phyloP scores from a whole-genome alignment of 805 yeast species.

The Candida wancherniae region DNA sequence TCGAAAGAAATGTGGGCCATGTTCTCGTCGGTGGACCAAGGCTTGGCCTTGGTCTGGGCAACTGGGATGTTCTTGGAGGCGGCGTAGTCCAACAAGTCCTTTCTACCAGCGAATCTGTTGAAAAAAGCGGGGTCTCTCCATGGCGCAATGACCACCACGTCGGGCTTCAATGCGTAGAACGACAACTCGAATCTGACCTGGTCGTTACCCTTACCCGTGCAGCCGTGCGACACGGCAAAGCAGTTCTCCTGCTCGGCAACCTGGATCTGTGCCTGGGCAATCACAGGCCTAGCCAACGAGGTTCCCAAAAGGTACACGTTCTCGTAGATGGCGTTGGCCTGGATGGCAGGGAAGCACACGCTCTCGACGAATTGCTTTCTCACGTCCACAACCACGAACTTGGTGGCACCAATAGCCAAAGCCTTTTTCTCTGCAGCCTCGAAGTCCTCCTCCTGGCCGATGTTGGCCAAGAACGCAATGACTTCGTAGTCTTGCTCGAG shows the following conservation, averaged over 20 bases:
- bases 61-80: conserved; percentile 90
- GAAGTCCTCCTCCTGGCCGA: conserved; percentile 99
- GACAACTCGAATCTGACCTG: conserved; percentile 97
- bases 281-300: conserved; percentile 97
- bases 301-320: conserved; percentile 96
- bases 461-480: conserved; percentile 95
- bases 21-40: conserved; percentile 99
- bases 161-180: conserved; percentile 97
- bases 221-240: conserved; percentile 97
- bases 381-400: conserved; percentile 90
- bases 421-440: conserved; percentile 97
- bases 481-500: conserved; percentile 98
- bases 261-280: conserved; percentile 95
- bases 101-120: conserved; percentile 96
- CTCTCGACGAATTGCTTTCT: conserved; percentile 92
- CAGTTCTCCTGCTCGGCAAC: conserved; percentile 98
- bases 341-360: conserved; percentile 94
- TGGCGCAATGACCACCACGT: conserved; percentile 94
- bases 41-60: conserved; percentile 96
- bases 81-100: conserved; percentile 91
- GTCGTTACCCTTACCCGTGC: conserved; percentile 99
- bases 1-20: conserved; percentile 98
- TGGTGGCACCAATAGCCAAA: conserved; percentile 92
- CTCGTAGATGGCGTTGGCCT: conserved; percentile 96
- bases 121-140: conserved; percentile 98